Evolutionary conservation across 768 basidiomycete species (phyloP), one percentile per base, ranked within the genome.

Genomic region (Coprinellus aureogranulatus): DNA sequence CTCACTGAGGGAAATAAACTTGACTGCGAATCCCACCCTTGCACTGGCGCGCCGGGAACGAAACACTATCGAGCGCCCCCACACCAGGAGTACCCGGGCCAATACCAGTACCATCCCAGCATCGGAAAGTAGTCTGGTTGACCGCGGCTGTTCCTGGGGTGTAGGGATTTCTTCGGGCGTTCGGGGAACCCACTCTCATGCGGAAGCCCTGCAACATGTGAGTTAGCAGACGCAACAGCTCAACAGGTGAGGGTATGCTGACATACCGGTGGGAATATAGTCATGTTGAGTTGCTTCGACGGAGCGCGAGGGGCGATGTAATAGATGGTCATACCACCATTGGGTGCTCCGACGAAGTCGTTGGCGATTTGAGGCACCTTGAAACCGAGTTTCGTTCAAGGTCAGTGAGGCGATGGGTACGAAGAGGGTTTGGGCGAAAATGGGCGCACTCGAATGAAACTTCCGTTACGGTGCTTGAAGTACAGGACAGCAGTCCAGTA

Each of bases 401-500:
- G n/a, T n/a, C n/a, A n/a, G n/a, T n/a, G n/a, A n/a, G n/a, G n/a
- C n/a, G n/a, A n/a, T n/a, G n/a, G n/a, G n/a, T n/a, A n/a, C n/a
- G n/a, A n/a, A n/a, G n/a, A n/a, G n/a, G n/a, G n/a, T n/a, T n/a
- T n/a, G n/a, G 45, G 27, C 5, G 28, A 49, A 28, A 11, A 28
- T 3, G 27, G n/a, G 30, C 48, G 18, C 56, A 60, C 59, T 41
- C 59, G 55, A 54, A 53, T 52, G 52, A 52, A 60, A 40, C 45
- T 57, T 27, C 59, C 59, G 26, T 60, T 60, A 3, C 49, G 48
- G 34, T 53, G 49, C 50, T 60, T 60, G 55, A 60, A 60, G 50
- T 51, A 60, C n/a, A 57, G 20, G 2, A 60, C 59, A 12, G 49
- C 49, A 4, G 60, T 61, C 60, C 60, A 61, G 50, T 61, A 61